Base-by-base conservation (phyloP, 805 yeast genomes). In the Saccharomycopsis amapae region DNA sequence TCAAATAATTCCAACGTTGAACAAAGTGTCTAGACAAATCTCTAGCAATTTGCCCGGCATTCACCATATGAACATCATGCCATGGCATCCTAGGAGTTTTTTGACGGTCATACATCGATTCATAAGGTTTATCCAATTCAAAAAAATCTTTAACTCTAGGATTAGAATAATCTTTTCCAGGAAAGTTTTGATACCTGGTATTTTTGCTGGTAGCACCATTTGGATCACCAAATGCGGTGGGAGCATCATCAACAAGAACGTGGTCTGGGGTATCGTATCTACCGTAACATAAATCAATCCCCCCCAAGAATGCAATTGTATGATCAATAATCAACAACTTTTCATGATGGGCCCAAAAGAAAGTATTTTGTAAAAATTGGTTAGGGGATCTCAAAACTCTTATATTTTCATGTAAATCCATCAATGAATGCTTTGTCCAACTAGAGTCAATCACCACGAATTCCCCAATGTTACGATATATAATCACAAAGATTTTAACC, bases 321-420 rank as follows among this genome's bases (percentile, higher is more conserved):
- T 85, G 85, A 62, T 93, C 99, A 48, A 93, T 69, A 30, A 93
- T 75, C 50, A 89, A 79, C 47, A 93, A 62, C 58, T 93, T 93
- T 58, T 93, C 99, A 66, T 93, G 99, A 66, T 93, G 99, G 0
- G 99, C 98, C 98, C 98, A 93, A 61, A 93, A 94, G 57, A 79
- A 84, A 0, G 96, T 90, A 55, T 86, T 85, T 60, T 93, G 97
- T 45, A 86, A 66, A 60, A 93, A 76, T 61, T 93, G 99, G 56
- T 93, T 89, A 4, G 99, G 99, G 1, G 97, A 89, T 55, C 99
- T 76, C 50, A 93, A 75, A 12, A 90, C 88, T 62, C 85, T 90
- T 42, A 93, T 78, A 58, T 93, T 93, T 22, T 79, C 81, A 62
- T 90, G 88, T 35, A 93, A 67, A 44, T 84, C 87, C 42, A 94